Base-by-base conservation (phyloP, 306 rosid species). In the Alnus rubra region DNA sequence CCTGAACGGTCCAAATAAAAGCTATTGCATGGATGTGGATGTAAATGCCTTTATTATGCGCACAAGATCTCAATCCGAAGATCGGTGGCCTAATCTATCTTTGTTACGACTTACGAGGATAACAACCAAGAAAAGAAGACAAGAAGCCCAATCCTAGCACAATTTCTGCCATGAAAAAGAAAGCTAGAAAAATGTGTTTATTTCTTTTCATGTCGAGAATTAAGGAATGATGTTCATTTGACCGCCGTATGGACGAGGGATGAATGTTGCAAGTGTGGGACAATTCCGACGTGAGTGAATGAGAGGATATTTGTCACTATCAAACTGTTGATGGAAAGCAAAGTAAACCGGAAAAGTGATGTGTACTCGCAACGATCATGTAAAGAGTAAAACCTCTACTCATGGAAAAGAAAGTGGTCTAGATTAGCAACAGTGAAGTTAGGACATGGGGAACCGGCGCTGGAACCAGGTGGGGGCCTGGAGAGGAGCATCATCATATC, bases 341-440 rank as follows among this genome's bases (percentile, higher is more conserved):
- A 23, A 47, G 28, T 53, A 4, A 64, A 6, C 5, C 11, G 31
- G 67, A 73, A 82, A 77, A 78, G 74, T 64, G 31, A 45, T 1
- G 7, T 79, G 88, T 81, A 85, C 87, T 65, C 47, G 68, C 84
- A 82, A 63, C 59, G 83, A 78, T 87, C 87, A 85, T 88, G 86
- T 89, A 86, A 23, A 79, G 49, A 76, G 87, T 91, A 87, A 89
- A 74, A 42, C 69, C 37, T 79, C 9, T 72, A 83, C 83, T 64
- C 85, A 1, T 0, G 65, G 56, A 55, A 77, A 16, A 78, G 71
- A 60, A 63, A 23, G 59, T 63, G 62, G 55, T 19, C 45, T 9
- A 50, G 52, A 56, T 9, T 14, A 65, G 42, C 47, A 58, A 88
- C 92, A 84, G 80, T 82, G 78, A 86, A 89, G 73, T 86, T 89